Evolutionary conservation across 345 rosid species (phyloP), one percentile per base, ranked within the genome.

Genomic region (Syzygium grande): DNA sequence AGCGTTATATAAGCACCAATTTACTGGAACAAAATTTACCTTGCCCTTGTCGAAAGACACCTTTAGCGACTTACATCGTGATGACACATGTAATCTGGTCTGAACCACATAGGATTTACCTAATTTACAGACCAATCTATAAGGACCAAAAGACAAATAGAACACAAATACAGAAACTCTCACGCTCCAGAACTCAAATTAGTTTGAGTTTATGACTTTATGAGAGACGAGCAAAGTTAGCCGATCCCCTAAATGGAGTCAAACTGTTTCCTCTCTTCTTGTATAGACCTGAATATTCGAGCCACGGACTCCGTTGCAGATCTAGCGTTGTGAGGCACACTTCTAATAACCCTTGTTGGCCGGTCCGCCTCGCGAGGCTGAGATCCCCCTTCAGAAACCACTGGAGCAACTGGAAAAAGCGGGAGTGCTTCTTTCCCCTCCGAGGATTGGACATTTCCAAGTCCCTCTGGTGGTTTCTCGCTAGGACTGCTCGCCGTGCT

Each of bases 231-330:
- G 38, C 25, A 73, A 21, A 73, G 80, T 68, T 22, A 68, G 46
- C 80, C 7, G 3, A 68, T 46, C 80, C 73, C 52, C 91, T 92
- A 93, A 83, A 86, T 55, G 34, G 93, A 87, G 84, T 93, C 93
- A 1, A 89, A 10, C 29, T 90, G 94, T 90, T 93, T 92, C 91
- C 99, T 94, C 91, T 94, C 98, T 90, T 93, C 93, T 91, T 97
- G 99, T 92, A 97, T 96, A 2, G 97, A 97, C 89, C 85, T 94
- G 92, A 97, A 97, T 89, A 97, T 97, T 51, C 99, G 92, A 30
- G 96, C 98, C 6, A 91, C 99, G 3, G 98, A 95, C 88, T 92
- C 99, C 14, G 96, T 95, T 13, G 99, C 98, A 5, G 95, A 91
- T 89, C 94, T 93, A 4, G 93, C 90, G 46, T 95, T 95, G 92